phyloP scores from a whole-genome alignment of 441 rosid genomes.

The Erodium moschatum region DNA sequence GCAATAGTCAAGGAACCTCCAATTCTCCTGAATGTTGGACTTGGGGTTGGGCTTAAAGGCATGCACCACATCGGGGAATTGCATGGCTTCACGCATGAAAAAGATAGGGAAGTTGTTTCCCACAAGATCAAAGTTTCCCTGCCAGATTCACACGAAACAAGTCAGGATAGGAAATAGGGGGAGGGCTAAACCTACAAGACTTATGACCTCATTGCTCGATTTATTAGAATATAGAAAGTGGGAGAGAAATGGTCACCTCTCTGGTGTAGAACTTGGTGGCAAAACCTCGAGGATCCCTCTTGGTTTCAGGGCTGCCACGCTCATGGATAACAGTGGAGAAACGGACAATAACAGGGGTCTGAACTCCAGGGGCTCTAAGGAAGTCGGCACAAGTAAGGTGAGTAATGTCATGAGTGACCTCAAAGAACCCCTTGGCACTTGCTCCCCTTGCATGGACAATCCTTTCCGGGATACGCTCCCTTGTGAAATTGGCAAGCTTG shows the following conservation, averaged over 20 bases:
- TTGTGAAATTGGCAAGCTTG: slow-evolving; percentile 80
- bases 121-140: slow-evolving; percentile 90
- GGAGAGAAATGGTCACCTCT: slow-evolving; percentile 43
- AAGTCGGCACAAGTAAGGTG: slow-evolving; percentile 82
- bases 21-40: slow-evolving; percentile 78
- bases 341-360: slow-evolving; percentile 85
- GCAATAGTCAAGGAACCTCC: slow-evolving; percentile 88
- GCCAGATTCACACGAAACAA: background rate
- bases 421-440: slow-evolving; percentile 66
- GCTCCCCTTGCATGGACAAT: slow-evolving; percentile 98
- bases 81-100: slow-evolving; percentile 80
- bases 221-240: too few relatives aligned
- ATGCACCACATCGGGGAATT: slow-evolving; percentile 90
- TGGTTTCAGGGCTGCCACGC: slow-evolving; percentile 90
- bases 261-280: slow-evolving; percentile 94
- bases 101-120: slow-evolving; percentile 95
- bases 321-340: slow-evolving; percentile 86
- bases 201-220: too few relatives aligned
- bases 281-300: slow-evolving; percentile 92
- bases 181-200: too few relatives aligned
- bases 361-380: slow-evolving; percentile 83
- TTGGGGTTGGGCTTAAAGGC: slow-evolving; percentile 87
- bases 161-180: too few relatives aligned
- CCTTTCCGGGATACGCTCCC: slow-evolving; percentile 90
- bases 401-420: slow-evolving; percentile 17